A percentile compares a stretch with the other conserved stretches of the same genome.
phyloP scores from a whole-genome alignment of 2,329 filamentous ascomycete species.

The Cladosporium sp. region DNA sequence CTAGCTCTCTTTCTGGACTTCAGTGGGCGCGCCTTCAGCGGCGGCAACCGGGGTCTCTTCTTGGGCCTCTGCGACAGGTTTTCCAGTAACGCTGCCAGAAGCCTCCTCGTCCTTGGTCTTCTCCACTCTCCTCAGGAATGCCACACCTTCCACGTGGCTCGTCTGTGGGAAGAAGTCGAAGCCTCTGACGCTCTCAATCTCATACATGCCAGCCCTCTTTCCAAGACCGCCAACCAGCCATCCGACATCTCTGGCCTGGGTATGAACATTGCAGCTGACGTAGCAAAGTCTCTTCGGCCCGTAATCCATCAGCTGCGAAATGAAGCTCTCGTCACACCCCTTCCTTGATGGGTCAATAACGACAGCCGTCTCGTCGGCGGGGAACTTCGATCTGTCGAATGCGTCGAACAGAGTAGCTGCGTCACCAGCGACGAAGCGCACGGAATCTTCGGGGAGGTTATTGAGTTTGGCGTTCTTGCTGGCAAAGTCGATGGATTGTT shows the following conservation, averaged over 20 bases:
- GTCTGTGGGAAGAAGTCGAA: slow-evolving; percentile 98
- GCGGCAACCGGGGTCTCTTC: background rate
- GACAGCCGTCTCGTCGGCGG: slow-evolving; percentile 79
- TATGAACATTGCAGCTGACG: slow-evolving; percentile 97
- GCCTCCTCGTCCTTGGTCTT: background rate
- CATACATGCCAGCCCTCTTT: slow-evolving; percentile 53
- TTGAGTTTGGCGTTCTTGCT: slow-evolving; percentile 75
- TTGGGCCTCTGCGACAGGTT: background rate
- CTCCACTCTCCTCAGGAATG: slow-evolving; percentile 48
- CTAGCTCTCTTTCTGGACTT: background rate
- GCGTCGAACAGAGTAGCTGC: slow-evolving; percentile 76
- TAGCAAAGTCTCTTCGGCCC: slow-evolving; percentile 80
- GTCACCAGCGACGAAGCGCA: slow-evolving; percentile 84
- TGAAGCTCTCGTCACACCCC: slow-evolving; percentile 82
- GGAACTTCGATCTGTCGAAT: slow-evolving; percentile 55
- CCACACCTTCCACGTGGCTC: slow-evolving; percentile 63
- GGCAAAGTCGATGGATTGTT: slow-evolving; percentile 72
- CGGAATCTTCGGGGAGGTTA: slow-evolving; percentile 61
- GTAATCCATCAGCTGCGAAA: slow-evolving; percentile 74
- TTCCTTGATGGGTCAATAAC: slow-evolving; percentile 96
- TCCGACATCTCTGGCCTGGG: slow-evolving; percentile 89
- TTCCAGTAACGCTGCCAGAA: background rate
- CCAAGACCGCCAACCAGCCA: slow-evolving; percentile 70
- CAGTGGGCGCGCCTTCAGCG: background rate
- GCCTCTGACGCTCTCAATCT: slow-evolving; percentile 83